Evolutionary conservation across 306 rosid genomes (phyloP), one percentile per base, ranked within the genome.

Genomic region (Herpetospermum pedunculosum): DNA sequence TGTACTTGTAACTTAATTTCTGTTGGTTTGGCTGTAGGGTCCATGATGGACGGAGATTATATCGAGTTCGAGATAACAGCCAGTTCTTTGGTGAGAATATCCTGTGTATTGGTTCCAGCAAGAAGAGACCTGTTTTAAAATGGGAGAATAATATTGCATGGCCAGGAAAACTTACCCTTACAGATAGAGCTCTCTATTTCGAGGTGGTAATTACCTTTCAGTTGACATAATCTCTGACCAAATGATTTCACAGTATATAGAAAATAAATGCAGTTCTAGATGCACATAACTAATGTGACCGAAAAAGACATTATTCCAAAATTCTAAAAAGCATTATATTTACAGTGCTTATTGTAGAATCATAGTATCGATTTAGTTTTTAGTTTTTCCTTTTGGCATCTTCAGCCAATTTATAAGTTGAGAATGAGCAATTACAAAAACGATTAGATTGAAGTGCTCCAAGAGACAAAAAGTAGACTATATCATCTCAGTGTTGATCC

Each of bases 141-240:
- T 94, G 99, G 99, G 96, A 89, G 87, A 89, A 89, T 40, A 89
- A 89, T 78, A 73, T 91, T 85, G 97, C 99, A 67, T 94, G 97
- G 99, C 99, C 99, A 0, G 99, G 99, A 70, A 89, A 88, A 79
- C 88, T 94, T 63, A 91, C 96, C 73, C 89, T 94, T 72, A 89
- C 99, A 9, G 90, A 89, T 77, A 91, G 80, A 83, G 96, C 99
- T 59, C 82, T 94, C 75, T 94, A 94, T 80, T 94, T 94, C 76
- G 97, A 94, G 99, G 99, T 94, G 88, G 26, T 21, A 78, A 58
- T 71, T 55, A 21, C 32, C 19, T 64, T 35, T 71, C 48, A n/a
- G 13, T 54, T n/a, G 44, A 14, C 35, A 10, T 64, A 14, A 67
- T 41, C 21, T 41, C 21, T 25, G 11, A 57, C 18, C 30, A 55